Percentiles rank a stretch among this genome's conserved stretches.
phyloP scores from a whole-genome alignment of 306 rosid genomes.

The Astragalus glycyphyllos region DNA sequence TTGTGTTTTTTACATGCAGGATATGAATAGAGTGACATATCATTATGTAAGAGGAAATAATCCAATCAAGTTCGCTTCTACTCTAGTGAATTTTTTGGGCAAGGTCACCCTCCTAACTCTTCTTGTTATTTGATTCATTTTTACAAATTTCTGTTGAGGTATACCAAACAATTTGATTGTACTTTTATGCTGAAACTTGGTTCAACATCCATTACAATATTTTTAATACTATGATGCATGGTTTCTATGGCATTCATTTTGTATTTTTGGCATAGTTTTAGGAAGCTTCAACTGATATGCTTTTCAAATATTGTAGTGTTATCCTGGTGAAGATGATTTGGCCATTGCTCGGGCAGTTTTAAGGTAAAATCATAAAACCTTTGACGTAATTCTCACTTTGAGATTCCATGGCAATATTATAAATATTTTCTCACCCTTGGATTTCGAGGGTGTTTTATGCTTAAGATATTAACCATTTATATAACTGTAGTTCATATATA shows the following conservation, averaged over 20 bases:
- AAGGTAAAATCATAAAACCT: constrained; percentile 63
- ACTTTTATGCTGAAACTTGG: constrained; percentile 34
- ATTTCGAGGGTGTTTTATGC: constrained; percentile 3
- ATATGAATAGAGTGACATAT: constrained; percentile 78
- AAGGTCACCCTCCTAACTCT: constrained; percentile 61
- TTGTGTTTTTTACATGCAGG: constrained; percentile 65
- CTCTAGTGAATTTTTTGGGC: constrained; percentile 80
- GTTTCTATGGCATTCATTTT: constrained; percentile 29
- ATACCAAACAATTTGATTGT: constrained; percentile 24
- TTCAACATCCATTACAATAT: constrained; percentile 26
- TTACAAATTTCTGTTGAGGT: constrained; percentile 22
- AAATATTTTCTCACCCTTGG: neutral
- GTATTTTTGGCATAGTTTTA: constrained; percentile 26
- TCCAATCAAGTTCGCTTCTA: constrained; percentile 77
- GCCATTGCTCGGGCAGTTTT: constrained; percentile 87
- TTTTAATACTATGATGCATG: constrained; percentile 28
- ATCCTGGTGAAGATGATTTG: constrained; percentile 95
- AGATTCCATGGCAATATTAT: constrained; percentile 11
- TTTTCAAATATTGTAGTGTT: constrained; percentile 73
- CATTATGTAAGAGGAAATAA: constrained; percentile 87
- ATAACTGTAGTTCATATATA: too few species aligned
- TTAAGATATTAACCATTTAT: too few species aligned
- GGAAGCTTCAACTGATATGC: constrained; percentile 41
- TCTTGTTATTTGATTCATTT: constrained; percentile 30
- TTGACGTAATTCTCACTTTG: constrained; percentile 19